Percentiles rank a stretch among this genome's conserved stretches.
Conservation (phyloP, 2,329 filamentous ascomycete genomes). For the Colletotrichum scovillei region DNA sequence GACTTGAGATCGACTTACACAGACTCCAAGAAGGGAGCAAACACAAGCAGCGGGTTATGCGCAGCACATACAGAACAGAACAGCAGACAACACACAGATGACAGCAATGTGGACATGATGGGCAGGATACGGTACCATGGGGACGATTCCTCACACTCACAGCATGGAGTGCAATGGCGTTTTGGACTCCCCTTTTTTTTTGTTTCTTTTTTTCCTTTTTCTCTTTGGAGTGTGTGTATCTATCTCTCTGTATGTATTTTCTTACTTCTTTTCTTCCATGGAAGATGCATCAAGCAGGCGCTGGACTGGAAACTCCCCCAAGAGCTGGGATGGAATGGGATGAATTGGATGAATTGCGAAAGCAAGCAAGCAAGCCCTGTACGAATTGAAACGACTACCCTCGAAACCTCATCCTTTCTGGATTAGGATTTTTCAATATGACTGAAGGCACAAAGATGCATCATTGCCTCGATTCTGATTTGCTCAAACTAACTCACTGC, state of each 20-base stretch:
- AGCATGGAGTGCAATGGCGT: background rate
- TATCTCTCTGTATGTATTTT: background rate
- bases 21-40: background rate
- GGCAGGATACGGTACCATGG: background rate
- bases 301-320: background rate
- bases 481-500: background rate
- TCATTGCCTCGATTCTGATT: background rate
- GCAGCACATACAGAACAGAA: background rate
- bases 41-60: background rate
- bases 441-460: background rate
- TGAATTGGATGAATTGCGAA: background rate
- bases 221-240: background rate
- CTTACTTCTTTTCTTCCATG: background rate
- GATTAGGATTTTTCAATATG: background rate
- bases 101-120: background rate
- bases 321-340: background rate
- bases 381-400: background rate
- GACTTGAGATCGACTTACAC: background rate
- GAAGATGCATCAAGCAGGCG: conserved; percentile 3
- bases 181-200: background rate
- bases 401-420: background rate
- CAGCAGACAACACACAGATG: background rate
- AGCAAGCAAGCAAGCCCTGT: background rate
- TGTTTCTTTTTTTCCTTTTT: background rate
- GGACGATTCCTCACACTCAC: background rate